Conservation (phyloP, 176 grass and related monocot species). For the Bothriochloa decipiens region DNA sequence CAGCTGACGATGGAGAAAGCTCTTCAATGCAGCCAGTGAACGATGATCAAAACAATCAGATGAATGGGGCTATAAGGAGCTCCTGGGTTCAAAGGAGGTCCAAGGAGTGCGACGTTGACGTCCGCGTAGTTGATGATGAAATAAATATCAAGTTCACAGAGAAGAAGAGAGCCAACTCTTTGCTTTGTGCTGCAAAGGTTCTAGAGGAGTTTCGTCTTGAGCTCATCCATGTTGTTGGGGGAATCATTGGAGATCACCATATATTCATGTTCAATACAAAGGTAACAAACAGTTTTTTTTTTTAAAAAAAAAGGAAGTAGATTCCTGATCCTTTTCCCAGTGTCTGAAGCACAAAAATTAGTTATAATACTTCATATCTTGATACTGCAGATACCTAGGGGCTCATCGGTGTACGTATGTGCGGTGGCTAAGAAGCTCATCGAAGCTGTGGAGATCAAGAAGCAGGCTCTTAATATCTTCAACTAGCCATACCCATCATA, state of each 20-base stretch:
- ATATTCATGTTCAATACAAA: conserved; percentile 88
- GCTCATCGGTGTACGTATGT: conserved; percentile 63
- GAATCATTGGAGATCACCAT: conserved; percentile 67
- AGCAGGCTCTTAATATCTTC: conserved; percentile 28
- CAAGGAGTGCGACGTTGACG: conserved; percentile 71
- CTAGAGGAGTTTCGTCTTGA: conserved; percentile 73
- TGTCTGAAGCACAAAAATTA: not conserved
- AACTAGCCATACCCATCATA: conserved; percentile 4
- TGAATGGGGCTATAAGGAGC: conserved; percentile 59
- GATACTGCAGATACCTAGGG: conserved; percentile 58
- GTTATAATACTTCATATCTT: conserved; percentile 28
- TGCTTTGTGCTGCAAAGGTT: conserved; percentile 64
- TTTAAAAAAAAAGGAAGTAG: conserved; percentile 29
- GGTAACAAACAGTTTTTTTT: conserved; percentile 45
- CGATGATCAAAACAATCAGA: conserved; percentile 47
- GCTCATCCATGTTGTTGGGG: conserved; percentile 64
- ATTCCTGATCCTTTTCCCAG: not conserved
- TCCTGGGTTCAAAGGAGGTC: conserved; percentile 74
- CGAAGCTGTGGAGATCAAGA: conserved; percentile 59
- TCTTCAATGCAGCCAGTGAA: conserved; percentile 55
- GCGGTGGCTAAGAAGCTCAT: conserved; percentile 66
- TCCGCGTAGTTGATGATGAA: conserved; percentile 73
- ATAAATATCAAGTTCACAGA: conserved; percentile 76
- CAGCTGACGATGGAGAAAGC: conserved; percentile 64
- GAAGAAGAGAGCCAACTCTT: conserved; percentile 66